phyloP scores from a whole-genome alignment of 306 rosid species.

The Adenanthera pavonina region DNA sequence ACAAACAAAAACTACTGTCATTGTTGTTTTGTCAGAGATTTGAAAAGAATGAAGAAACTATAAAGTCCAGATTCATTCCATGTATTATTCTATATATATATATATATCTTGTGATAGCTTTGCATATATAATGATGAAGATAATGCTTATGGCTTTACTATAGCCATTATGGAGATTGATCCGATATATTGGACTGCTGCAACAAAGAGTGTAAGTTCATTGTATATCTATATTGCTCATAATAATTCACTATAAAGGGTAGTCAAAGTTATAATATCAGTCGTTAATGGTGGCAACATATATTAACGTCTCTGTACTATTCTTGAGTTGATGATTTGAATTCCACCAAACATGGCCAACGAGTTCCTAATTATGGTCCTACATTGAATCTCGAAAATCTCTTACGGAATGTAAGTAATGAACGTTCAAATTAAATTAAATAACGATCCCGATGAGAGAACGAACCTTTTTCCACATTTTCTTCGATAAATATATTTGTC shows the following conservation, averaged over 20 bases:
- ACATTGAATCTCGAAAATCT: background rate
- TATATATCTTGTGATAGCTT: background rate
- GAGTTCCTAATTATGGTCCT: conserved; percentile 43
- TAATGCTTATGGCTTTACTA: conserved; percentile 21
- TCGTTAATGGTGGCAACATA: conserved; percentile 44
- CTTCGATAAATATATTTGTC: background rate
- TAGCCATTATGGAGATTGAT: conserved; percentile 21
- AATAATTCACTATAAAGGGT: conserved; percentile 10
- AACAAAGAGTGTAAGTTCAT: conserved; percentile 15
- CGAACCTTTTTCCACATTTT: background rate
- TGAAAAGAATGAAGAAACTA: background rate
- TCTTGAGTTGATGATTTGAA: conserved; percentile 18
- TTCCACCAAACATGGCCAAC: conserved; percentile 29
- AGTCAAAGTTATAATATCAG: conserved; percentile 18
- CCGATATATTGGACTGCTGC: conserved; percentile 18
- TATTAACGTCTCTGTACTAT: no score
- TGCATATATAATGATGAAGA: background rate
- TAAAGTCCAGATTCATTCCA: conserved; percentile 4
- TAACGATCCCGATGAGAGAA: no score
- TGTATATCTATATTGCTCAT: conserved; percentile 22
- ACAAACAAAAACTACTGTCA: background rate
- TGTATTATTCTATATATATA: background rate
- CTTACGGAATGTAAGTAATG: no score
- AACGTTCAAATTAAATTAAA: no score
- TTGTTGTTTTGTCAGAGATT: background rate